These are phyloP conservation scores for Ganoderma lucidum DNA, from an alignment of 1,284 basidiomycete genomes.

Conservation along the genomic window DNA sequence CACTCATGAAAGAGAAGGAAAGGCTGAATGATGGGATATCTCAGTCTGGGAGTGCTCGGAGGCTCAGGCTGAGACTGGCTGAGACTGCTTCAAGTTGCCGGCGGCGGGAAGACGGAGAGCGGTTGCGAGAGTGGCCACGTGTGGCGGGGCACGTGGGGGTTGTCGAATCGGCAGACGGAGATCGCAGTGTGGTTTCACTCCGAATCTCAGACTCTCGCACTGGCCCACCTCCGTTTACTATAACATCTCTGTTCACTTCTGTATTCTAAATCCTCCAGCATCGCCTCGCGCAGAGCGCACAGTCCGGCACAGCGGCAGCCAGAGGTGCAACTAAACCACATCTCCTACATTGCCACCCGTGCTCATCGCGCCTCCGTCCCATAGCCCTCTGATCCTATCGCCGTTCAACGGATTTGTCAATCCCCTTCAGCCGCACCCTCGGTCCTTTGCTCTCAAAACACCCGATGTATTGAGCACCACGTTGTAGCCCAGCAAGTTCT, in stretches of 20 bases:
- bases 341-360: constrained; percentile 16
- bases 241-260: constrained; percentile 16
- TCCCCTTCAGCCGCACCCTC: constrained; percentile 28
- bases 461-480: constrained; percentile 36
- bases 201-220: neutral
- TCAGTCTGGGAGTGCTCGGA: neutral
- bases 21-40: neutral
- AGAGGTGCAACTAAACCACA: constrained; percentile 14
- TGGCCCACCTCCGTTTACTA: neutral
- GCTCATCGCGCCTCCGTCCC: constrained; percentile 22
- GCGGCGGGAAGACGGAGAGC: neutral
- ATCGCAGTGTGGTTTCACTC: constrained; percentile 23
- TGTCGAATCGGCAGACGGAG: constrained; percentile 22
- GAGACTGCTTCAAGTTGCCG: neutral
- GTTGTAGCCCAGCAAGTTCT: constrained; percentile 28
- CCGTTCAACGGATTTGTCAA: constrained; percentile 28
- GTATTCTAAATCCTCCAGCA: constrained; percentile 30
- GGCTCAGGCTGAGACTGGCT: neutral
- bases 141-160: constrained; percentile 28
- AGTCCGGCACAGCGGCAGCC: constrained; percentile 19
- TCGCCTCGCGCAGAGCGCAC: constrained; percentile 37
- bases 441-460: constrained; percentile 23
- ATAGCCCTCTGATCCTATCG: constrained; percentile 37
- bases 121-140: constrained; percentile 17
- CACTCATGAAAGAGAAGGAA: neutral